phyloP scores from a whole-genome alignment of 192 early-diverging fungal genomes.

The Backusella sp. region DNA sequence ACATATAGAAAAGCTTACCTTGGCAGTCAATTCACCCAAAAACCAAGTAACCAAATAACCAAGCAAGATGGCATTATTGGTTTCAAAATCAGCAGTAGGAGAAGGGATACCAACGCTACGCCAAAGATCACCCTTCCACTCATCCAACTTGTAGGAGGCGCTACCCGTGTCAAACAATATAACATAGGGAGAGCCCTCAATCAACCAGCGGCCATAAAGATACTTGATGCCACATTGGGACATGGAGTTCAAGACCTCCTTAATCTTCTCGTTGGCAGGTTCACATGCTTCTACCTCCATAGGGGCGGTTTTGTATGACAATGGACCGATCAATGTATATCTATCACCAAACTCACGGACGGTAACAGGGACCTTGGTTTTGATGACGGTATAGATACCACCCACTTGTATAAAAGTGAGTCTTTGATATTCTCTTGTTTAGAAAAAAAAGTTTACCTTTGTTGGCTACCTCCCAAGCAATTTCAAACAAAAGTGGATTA shows the following conservation, averaged over 20 bases:
- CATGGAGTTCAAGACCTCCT: slow-evolving; percentile 70
- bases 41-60: slow-evolving; percentile 97
- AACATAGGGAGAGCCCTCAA: slow-evolving; percentile 89
- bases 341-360: slow-evolving; percentile 91
- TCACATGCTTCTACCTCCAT: slow-evolving; percentile 89
- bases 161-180: slow-evolving; percentile 85
- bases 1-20: slow-evolving; percentile 19
- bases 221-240: slow-evolving; percentile 71
- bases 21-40: slow-evolving; percentile 63
- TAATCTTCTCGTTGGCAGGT: slow-evolving; percentile 63
- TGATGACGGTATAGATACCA: slow-evolving; percentile 98
- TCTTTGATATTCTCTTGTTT: background rate
- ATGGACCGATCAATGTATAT: slow-evolving; percentile 91
- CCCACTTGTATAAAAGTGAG: slow-evolving; percentile 64
- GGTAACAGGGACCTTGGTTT: slow-evolving; percentile 96
- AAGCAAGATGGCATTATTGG: slow-evolving; percentile 92
- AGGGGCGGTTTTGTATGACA: slow-evolving; percentile 80
- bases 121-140: slow-evolving; percentile 98
- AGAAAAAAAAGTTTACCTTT: slow-evolving; percentile 59
- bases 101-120: slow-evolving; percentile 86
- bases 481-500: slow-evolving; percentile 76
- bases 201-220: slow-evolving; percentile 92
- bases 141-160: slow-evolving; percentile 75
- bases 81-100: slow-evolving; percentile 89
- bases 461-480: slow-evolving; percentile 98